These are phyloP conservation scores for Geopyxis carbonaria DNA, from an alignment of 495 filamentous ascomycete genomes.

Conservation along the genomic window DNA sequence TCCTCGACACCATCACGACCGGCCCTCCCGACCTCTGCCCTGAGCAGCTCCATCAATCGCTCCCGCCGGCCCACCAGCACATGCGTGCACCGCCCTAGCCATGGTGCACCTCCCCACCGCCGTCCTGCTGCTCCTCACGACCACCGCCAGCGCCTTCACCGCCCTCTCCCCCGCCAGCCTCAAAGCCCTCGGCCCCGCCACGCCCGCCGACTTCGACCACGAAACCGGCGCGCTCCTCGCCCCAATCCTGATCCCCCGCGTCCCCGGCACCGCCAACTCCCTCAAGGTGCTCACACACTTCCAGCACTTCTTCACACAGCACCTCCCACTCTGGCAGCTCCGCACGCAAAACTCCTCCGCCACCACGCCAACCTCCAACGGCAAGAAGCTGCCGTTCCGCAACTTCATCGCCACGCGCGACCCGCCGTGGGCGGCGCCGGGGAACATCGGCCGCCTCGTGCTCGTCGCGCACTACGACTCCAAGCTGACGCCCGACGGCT, in stretches of 20 bases:
- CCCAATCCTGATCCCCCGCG: conserved; percentile 77
- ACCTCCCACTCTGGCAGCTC: conserved; percentile 63
- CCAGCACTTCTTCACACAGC: conserved; percentile 52
- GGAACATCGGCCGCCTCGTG: conserved; percentile 63
- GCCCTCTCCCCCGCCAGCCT: conserved; percentile 57
- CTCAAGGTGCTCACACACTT: conserved; percentile 63
- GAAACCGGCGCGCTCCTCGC: conserved; percentile 52
- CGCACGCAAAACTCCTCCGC: conserved; percentile 74
- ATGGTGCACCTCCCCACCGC: conserved; percentile 5
- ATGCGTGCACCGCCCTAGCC: background rate
- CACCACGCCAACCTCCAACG: conserved; percentile 54
- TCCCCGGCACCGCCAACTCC: conserved; percentile 72
- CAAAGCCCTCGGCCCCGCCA: conserved; percentile 41
- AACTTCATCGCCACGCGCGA: conserved; percentile 83
- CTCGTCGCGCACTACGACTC: conserved; percentile 92
- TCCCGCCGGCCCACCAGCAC: background rate
- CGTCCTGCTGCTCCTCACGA: conserved; percentile 27
- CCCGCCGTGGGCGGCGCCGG: conserved; percentile 57
- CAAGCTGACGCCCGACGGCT: conserved; percentile 63
- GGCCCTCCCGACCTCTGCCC: background rate
- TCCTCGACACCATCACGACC: too few species aligned
- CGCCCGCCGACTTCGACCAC: conserved; percentile 66
- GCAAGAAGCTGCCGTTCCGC: conserved; percentile 56
- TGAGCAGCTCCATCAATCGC: too few species aligned
- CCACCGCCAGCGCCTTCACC: conserved; percentile 43